Percentiles rank a stretch among this genome's conserved stretches.
Conservation (phyloP, 176 grass and related monocot genomes). For the Phoenix dactylifera region DNA sequence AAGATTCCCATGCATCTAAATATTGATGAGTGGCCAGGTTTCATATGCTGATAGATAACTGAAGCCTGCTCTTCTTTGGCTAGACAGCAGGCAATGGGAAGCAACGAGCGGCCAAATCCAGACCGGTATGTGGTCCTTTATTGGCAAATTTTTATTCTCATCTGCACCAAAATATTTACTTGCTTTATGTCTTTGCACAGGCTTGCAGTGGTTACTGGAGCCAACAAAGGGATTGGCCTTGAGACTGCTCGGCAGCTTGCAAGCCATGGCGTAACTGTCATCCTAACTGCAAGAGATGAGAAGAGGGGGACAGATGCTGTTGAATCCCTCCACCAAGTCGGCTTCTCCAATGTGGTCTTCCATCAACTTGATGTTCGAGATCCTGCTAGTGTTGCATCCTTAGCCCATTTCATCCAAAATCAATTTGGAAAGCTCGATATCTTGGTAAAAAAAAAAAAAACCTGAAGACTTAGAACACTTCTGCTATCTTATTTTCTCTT, state of each 20-base stretch:
- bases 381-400: conserved; percentile 10
- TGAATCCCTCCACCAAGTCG: conserved; percentile 12
- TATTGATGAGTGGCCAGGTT: no score
- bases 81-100: no score
- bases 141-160: no score
- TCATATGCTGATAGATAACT: no score
- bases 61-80: no score
- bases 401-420: conserved; percentile 25
- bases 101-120: no score
- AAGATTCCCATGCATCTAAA: no score
- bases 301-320: conserved; percentile 21
- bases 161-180: background rate
- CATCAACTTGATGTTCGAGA: conserved; percentile 36
- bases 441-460: conserved; percentile 15
- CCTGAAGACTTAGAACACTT: no score
- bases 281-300: conserved; percentile 34
- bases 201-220: no score
- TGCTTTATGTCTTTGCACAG: background rate
- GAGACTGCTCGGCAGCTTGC: conserved; percentile 27
- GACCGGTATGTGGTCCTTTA: no score
- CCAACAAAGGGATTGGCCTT: conserved; percentile 42
- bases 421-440: conserved; percentile 41
- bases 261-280: conserved; percentile 19
- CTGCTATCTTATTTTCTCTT: no score
- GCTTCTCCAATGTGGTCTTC: conserved; percentile 22